Percentiles rank a stretch among this genome's conserved stretches.
These are phyloP conservation scores for Oryza officinalis DNA, from an alignment of 176 grass and related monocot genomes.

Conservation along the genomic window DNA sequence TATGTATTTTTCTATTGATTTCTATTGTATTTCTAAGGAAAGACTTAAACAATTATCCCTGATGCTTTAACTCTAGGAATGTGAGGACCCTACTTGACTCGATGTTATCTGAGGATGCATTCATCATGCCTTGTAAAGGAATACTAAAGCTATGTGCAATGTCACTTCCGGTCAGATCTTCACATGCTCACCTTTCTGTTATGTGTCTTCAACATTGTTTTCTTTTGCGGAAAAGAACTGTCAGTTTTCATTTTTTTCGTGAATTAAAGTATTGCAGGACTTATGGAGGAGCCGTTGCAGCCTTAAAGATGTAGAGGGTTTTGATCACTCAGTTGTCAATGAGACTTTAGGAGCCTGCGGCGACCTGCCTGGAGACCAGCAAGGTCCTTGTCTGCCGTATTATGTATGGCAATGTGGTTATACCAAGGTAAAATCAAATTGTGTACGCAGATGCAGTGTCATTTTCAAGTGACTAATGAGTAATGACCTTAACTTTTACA, in stretches of 20 bases:
- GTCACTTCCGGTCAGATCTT: slow-evolving; percentile 86
- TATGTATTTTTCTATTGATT: neutral
- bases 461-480: neutral
- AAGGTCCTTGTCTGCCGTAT: slow-evolving; percentile 75
- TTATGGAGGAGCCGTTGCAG: slow-evolving; percentile 75
- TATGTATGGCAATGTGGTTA: slow-evolving; percentile 91
- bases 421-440: slow-evolving; percentile 54
- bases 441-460: neutral
- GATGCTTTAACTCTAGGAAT: slow-evolving; percentile 56
- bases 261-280: slow-evolving; percentile 45
- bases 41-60: neutral
- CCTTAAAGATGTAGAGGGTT: slow-evolving; percentile 73
- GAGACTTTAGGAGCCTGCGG: slow-evolving; percentile 88
- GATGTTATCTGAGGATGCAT: slow-evolving; percentile 63
- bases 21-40: neutral
- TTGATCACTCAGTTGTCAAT: slow-evolving; percentile 79
- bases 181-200: slow-evolving; percentile 3
- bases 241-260: neutral
- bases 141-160: slow-evolving; percentile 80
- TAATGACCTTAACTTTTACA: slow-evolving; percentile 21
- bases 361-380: slow-evolving; percentile 55
- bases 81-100: slow-evolving; percentile 72
- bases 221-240: neutral
- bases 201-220: neutral
- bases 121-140: slow-evolving; percentile 82